phyloP scores from a whole-genome alignment of 179 eudicot genomes.

The Silene coronaria region DNA sequence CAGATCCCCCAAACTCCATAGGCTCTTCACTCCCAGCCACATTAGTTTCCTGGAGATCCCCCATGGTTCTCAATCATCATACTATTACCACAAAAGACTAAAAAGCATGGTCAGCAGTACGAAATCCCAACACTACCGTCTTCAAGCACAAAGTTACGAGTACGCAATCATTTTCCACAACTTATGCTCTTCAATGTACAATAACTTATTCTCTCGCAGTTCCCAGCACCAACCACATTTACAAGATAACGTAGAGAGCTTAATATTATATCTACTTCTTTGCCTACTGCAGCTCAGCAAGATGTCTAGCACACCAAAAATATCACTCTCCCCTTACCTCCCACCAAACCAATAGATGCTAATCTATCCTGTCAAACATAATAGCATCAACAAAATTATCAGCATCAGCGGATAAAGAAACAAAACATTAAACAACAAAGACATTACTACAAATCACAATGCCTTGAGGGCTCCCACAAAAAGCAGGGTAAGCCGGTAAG shows the following conservation, averaged over 20 bases:
- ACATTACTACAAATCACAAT: too few relatives aligned
- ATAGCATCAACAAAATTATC: constrained; percentile 7
- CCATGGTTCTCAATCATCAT: constrained; percentile 15
- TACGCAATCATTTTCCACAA: constrained; percentile 1
- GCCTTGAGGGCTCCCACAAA: neutral
- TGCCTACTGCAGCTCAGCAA: neutral
- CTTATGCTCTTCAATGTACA: neutral
- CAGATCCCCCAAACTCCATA: constrained; percentile 21
- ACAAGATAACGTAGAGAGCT: neutral
- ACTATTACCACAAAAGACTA: neutral
- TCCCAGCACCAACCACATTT: neutral
- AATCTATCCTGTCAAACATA: neutral
- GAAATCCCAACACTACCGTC: neutral
- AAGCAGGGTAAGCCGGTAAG: neutral
- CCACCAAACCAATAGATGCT: constrained; percentile 4
- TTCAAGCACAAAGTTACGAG: neutral
- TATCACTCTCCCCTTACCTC: neutral
- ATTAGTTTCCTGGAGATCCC: constrained; percentile 18
- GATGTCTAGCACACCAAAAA: neutral
- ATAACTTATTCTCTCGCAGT: neutral
- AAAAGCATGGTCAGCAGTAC: neutral
- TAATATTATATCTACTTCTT: neutral
- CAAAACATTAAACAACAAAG: neutral
- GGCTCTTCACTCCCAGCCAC: constrained; percentile 13
- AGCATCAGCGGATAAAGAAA: neutral